These are phyloP conservation scores for Triangularia setosa DNA, from an alignment of 2,329 filamentous ascomycete genomes.

Conservation along the genomic window DNA sequence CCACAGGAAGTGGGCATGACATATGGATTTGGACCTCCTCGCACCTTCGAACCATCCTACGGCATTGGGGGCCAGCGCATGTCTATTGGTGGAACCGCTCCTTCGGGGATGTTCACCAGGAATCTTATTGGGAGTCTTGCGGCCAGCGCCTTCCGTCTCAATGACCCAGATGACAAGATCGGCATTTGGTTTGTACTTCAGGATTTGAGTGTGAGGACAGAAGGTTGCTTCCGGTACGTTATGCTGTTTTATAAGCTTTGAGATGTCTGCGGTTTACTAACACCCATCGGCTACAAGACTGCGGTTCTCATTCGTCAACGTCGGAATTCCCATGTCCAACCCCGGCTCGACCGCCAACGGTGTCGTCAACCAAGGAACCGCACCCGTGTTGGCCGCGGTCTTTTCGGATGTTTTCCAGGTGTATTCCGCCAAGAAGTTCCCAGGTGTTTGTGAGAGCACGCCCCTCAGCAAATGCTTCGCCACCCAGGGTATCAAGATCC, in stretches of 20 bases:
- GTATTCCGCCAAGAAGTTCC: conserved; percentile 96
- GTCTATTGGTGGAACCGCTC: conserved; percentile 44
- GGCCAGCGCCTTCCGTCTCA: conserved; percentile 81
- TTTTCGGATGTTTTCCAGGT: conserved; percentile 91
- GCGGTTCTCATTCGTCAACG: conserved; percentile 76
- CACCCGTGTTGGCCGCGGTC: conserved; percentile 76
- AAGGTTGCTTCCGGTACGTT: conserved; percentile 79
- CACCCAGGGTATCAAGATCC: conserved; percentile 91
- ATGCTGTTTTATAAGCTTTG: neutral
- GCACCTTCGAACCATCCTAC: conserved; percentile 22
- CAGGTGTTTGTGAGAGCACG: conserved; percentile 93
- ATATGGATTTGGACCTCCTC: conserved; percentile 14
- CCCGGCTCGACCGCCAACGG: conserved; percentile 35
- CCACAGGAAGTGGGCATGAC: conserved; percentile 20
- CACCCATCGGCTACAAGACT: conserved; percentile 40
- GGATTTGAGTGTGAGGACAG: conserved; percentile 89
- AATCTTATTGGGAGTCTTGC: conserved; percentile 92
- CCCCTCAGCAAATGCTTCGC: conserved; percentile 89
- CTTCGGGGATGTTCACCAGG: conserved; percentile 84
- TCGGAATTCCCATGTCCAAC: conserved; percentile 49
- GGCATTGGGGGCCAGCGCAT: conserved; percentile 27
- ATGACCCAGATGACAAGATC: conserved; percentile 72
- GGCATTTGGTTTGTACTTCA: conserved; percentile 97
- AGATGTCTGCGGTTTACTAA: neutral
- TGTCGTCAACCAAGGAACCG: conserved; percentile 68